These are phyloP conservation scores for Beauveria asiatica DNA, from an alignment of 2,329 filamentous ascomycete species.

Conservation along the genomic window DNA sequence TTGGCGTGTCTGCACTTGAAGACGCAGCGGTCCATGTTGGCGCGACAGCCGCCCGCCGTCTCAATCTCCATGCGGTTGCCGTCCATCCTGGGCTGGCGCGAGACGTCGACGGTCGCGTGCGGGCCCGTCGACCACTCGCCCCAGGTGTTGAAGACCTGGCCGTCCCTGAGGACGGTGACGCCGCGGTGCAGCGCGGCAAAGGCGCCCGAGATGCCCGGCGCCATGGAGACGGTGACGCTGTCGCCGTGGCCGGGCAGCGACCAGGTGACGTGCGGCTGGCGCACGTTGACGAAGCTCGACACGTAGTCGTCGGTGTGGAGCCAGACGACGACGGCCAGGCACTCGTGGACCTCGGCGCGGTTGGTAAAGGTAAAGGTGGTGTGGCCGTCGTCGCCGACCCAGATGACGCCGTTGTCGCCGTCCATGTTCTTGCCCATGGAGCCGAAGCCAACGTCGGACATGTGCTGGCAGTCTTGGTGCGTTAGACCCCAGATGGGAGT, in stretches of 20 bases:
- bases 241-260: constrained; percentile 26
- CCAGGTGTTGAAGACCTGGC: constrained; percentile 35
- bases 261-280: constrained; percentile 26
- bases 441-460: constrained; percentile 20
- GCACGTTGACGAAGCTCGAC: constrained; percentile 22
- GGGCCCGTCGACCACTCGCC: constrained; percentile 32
- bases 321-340: constrained; percentile 21
- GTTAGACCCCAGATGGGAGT: constrained; percentile 16
- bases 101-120: constrained; percentile 32
- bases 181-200: constrained; percentile 28
- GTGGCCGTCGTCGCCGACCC: constrained; percentile 22
- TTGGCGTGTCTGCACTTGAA: constrained; percentile 30
- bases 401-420: constrained; percentile 19
- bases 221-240: constrained; percentile 28
- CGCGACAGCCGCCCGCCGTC: constrained; percentile 29
- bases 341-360: constrained; percentile 15
- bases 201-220: constrained; percentile 27
- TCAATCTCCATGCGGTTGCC: constrained; percentile 28
- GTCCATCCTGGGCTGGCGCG: constrained; percentile 35
- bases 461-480: constrained; percentile 20
- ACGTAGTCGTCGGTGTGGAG: constrained; percentile 13
- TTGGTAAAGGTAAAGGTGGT: constrained; percentile 23
- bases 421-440: constrained; percentile 19
- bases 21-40: constrained; percentile 33
- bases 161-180: constrained; percentile 24